Percentiles rank a stretch among this genome's conserved stretches.
phyloP scores from a whole-genome alignment of 306 rosid species.

The Cucurbita moschata region DNA sequence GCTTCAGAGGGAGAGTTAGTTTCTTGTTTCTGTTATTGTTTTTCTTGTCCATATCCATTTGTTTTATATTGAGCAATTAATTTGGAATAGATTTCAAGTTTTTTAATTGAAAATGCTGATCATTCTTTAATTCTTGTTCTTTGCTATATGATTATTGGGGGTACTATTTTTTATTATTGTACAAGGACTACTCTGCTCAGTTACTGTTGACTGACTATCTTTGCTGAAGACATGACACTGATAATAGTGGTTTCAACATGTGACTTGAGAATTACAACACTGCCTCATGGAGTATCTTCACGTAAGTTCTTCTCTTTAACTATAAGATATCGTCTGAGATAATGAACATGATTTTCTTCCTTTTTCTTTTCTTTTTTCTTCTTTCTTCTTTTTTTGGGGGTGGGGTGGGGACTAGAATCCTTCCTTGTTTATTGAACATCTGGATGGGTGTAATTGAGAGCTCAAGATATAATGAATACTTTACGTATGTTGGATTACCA shows the following conservation, averaged over 20 bases:
- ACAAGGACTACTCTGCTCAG: not conserved
- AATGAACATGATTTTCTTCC: not conserved
- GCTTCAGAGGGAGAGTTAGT: conserved; percentile 22
- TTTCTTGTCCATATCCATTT: conserved; percentile 19
- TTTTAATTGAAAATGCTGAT: not conserved
- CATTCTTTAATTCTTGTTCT: not conserved
- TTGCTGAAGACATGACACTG: not conserved
- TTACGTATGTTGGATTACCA: not conserved
- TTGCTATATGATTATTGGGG: not conserved
- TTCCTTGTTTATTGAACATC: not conserved
- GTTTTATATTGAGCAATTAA: conserved; percentile 14
- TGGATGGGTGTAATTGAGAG: not conserved
- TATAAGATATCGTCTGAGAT: not conserved
- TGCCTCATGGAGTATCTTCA: not conserved
- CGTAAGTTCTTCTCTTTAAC: not conserved
- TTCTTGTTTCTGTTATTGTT: conserved; percentile 14
- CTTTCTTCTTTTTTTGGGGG: no score
- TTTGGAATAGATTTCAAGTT: conserved; percentile 15
- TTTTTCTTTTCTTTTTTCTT: not conserved
- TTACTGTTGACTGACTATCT: not conserved
- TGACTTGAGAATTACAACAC: not conserved
- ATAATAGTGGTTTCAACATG: not conserved
- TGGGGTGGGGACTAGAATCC: not conserved
- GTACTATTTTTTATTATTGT: not conserved
- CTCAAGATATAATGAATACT: not conserved